Evolutionary conservation across 192 early-diverging fungal species (phyloP).

Genomic region (Coemansia sp.): DNA sequence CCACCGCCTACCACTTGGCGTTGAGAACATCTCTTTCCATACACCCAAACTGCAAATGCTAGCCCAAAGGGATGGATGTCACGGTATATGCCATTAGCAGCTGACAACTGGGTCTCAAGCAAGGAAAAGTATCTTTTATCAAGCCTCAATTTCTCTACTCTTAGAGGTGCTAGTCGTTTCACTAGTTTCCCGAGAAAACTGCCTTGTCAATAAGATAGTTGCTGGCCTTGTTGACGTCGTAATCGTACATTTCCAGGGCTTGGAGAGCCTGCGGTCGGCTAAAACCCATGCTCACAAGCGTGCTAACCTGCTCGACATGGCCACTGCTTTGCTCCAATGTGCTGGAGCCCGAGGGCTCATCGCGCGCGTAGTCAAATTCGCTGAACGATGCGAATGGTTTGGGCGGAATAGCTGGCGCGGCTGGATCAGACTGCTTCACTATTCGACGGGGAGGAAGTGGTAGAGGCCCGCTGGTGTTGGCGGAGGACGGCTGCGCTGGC

Average conservation of each 20-base stretch:
- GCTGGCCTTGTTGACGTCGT: slow-evolving; percentile 70
- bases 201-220: slow-evolving; percentile 71
- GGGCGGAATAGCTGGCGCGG: slow-evolving; percentile 40
- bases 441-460: slow-evolving; percentile 9
- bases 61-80: too few species aligned
- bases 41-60: too few species aligned
- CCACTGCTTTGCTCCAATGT: slow-evolving; percentile 10
- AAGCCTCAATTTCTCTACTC: too few species aligned
- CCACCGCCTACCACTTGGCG: too few species aligned
- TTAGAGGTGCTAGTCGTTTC: too few species aligned
- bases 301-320: slow-evolving; percentile 53
- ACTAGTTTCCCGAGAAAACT: not conserved
- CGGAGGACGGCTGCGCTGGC: not conserved
- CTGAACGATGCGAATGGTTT: slow-evolving; percentile 49
- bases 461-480: not conserved
- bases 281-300: slow-evolving; percentile 73
- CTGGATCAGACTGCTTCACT: slow-evolving; percentile 11
- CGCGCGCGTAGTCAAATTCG: slow-evolving; percentile 47
- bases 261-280: slow-evolving; percentile 62
- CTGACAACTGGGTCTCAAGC: too few species aligned
- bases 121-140: too few species aligned
- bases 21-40: too few species aligned
- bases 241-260: slow-evolving; percentile 68
- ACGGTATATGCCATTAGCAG: too few species aligned
- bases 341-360: slow-evolving; percentile 16